Evolutionary conservation across 1,139 yeast genomes (phyloP).

Genomic region (Protomyces arabidopsidicola): DNA sequence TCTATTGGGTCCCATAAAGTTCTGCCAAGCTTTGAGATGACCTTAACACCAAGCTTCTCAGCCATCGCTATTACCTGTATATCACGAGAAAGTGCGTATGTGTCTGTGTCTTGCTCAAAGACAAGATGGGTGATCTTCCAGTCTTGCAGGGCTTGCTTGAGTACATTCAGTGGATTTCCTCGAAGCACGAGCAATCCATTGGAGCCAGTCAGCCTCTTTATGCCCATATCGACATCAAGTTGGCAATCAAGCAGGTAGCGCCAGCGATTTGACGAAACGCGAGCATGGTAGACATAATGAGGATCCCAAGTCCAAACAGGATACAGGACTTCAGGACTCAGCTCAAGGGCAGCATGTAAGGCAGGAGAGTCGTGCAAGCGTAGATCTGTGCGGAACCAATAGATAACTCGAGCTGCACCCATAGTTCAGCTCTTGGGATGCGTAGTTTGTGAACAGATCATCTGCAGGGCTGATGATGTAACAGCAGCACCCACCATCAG

Average conservation of each 20-base stretch:
- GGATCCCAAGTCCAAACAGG: slow-evolving; percentile 29
- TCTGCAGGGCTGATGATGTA: too few species aligned
- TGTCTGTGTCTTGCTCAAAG: slow-evolving; percentile 27
- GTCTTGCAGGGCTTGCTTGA: slow-evolving; percentile 5
- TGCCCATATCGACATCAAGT: slow-evolving; percentile 6
- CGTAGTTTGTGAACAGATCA: neutral
- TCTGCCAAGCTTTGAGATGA: slow-evolving; percentile 16
- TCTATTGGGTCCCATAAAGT: slow-evolving; percentile 21
- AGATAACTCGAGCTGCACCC: slow-evolving; percentile 2
- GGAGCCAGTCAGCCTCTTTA: slow-evolving; percentile 8
- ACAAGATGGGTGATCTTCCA: slow-evolving; percentile 28
- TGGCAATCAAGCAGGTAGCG: slow-evolving; percentile 24
- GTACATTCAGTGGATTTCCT: slow-evolving; percentile 16
- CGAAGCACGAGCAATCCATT: slow-evolving; percentile 21
- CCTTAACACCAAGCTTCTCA: slow-evolving; percentile 15
- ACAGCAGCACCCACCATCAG: too few species aligned
- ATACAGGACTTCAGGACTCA: slow-evolving; percentile 19
- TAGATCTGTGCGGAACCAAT: slow-evolving; percentile 25
- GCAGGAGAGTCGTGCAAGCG: slow-evolving; percentile 26
- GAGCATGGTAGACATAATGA: slow-evolving; percentile 20
- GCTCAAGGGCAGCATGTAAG: slow-evolving; percentile 17
- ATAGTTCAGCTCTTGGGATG: neutral
- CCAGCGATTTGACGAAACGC: slow-evolving; percentile 26
- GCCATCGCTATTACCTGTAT: slow-evolving; percentile 6
- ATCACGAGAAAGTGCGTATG: slow-evolving; percentile 19